Evolutionary conservation across 306 rosid species (phyloP), one percentile per base, ranked within the genome.

Genomic region (Styphnolobium japonicum): DNA sequence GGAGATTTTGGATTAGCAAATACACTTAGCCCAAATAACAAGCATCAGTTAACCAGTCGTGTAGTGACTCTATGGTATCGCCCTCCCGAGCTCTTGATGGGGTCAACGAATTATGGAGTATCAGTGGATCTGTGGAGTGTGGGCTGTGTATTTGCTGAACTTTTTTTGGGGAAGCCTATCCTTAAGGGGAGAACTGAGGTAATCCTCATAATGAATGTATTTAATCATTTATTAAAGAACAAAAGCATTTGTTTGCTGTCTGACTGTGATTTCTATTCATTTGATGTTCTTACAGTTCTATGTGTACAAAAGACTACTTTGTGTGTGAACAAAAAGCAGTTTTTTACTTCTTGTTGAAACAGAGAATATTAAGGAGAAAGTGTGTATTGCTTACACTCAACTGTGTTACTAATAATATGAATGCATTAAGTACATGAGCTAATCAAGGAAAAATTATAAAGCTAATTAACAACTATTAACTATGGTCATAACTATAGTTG

Each of bases 151-250:
- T 90, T 96, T 84, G 98, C 97, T 15, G 99, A 96, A 81, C 91
- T 96, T 52, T 89, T 81, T 63, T 46, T 89, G 7, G 89, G 94
- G 37, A 93, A 91, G 83, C 97, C 99, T 39, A 43, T 96, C 55
- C 97, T 96, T 53, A 96, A 93, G 83, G 99, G 99, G 69, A 91
- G 98, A 91, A 96, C 97, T 31, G 99, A 96, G 99, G 99, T 91
- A 82, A 86, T 52, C 3, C 12, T 66, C 52, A 23, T 36, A 62
- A 66, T 67, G 22, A 8, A 75, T 39, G 39, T 18, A 64, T 75
- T 67, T 45, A 15, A 36, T 76, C 10, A 33, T 34, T 65, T 77
- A 43, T 34, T 25, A 45, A 67, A 48, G 21, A 68, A 10, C 42
- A 43, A 36, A 56, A 29, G 14, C 60, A 19, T 62, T 67, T 19